Evolutionary conservation across 169 alveolate genomes (phyloP), one percentile per base, ranked within the genome.

Genomic region (Plasmodium gallinaceum): DNA sequence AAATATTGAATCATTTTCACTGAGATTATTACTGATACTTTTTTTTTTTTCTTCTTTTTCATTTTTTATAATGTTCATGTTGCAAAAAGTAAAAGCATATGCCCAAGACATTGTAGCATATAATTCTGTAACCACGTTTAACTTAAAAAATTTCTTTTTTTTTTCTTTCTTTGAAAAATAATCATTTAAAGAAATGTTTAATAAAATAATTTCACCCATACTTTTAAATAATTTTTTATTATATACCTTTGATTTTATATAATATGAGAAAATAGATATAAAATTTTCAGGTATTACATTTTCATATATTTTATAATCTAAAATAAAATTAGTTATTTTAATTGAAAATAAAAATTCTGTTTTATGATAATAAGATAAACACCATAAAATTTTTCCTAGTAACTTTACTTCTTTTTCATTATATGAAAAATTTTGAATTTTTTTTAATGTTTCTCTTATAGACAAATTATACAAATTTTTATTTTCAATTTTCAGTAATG

Each of bases 91-190:
- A 86, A 86, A 86, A n/a, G 92, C 92, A 52, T 86, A 86, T 12
- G 78, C 92, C 92, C 92, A 86, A 12, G 92, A 69, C 92, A 86
- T 86, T 1, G 92, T 86, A 18, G 78, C 92, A 71, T 60, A 71
- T 24, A 86, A 48, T 62, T 86, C 92, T 9, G 75, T 70, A 54
- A 86, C 26, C 26, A 86, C 72, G 10, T 66, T 86, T 0, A 71
- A 24, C 61, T 86, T 86, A 16, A 83, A 16, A 62, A 54, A 18
- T 65, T 5, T 22, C n/a, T 37, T 2, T 9, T 42, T 57, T 14
- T 48, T 71, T 9, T 32, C 32, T 20, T 45, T 32, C 12, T 6
- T 0, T 3, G 26, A 7, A 51, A 83, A 83, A 83, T 68, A 46
- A 39, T 68, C 65, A 18, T 60, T 42, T 65, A 86, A 24, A 26